Percentiles rank a stretch among this genome's conserved stretches.
Evolutionary conservation across 2,329 filamentous ascomycete species (phyloP).

Genomic region (Trichoderma citrinoviride): DNA sequence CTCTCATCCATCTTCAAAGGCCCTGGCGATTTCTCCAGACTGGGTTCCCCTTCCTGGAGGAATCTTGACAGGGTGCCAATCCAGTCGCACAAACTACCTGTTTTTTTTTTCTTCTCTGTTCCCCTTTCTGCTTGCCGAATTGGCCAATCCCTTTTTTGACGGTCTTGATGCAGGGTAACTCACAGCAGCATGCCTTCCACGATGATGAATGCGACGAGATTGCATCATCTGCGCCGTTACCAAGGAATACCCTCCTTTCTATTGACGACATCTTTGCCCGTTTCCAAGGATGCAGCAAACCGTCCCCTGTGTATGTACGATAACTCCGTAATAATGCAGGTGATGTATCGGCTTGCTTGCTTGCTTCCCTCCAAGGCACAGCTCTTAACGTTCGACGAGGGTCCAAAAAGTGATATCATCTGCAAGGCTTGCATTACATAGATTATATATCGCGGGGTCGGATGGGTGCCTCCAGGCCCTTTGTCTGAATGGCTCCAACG

Average conservation of each 20-base stretch:
- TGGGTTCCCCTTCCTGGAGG: not conserved
- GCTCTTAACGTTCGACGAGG: not conserved
- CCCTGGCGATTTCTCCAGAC: not conserved
- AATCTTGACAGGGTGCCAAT: not conserved
- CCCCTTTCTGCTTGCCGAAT: not conserved
- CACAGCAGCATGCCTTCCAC: not conserved
- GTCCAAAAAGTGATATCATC: slow-evolving; percentile 12
- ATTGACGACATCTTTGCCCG: not conserved
- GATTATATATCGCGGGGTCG: slow-evolving; percentile 10
- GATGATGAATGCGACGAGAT: not conserved
- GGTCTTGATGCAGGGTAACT: slow-evolving; percentile 2
- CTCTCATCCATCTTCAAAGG: too few species aligned
- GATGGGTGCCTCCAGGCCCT: not conserved
- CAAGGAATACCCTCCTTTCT: not conserved
- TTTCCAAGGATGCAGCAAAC: too few species aligned
- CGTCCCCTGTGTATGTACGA: too few species aligned
- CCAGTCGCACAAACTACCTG: not conserved
- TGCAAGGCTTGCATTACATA: slow-evolving; percentile 5
- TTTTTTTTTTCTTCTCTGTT: not conserved
- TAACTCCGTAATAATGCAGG: not conserved
- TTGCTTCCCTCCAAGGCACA: not conserved
- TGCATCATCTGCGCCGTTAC: not conserved
- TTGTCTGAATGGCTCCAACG: not conserved
- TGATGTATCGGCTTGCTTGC: not conserved
- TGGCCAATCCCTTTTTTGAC: not conserved